Base-by-base conservation (phyloP, 192 early-diverging fungal genomes). In the Linderina pennispora region DNA sequence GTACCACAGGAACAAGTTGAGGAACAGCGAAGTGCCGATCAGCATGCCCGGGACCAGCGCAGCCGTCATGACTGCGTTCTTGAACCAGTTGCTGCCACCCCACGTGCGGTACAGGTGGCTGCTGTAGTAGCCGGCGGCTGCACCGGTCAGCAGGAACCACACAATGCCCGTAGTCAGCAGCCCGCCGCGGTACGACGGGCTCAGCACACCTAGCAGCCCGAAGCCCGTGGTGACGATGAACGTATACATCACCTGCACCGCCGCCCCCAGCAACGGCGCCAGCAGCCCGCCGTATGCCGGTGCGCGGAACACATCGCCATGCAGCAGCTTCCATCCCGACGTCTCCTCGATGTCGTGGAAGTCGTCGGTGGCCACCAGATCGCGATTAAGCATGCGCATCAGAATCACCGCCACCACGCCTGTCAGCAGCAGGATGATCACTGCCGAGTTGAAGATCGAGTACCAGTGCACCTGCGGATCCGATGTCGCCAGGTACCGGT, bases 1-100 rank as follows among this genome's bases (percentile, higher is more conserved):
- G 21, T 77, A 85, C 82, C 93, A 90, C 13, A 93, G 76, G 62
- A 98, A 88, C 53, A 92, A 58, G 66, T 91, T 96, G 37, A 91
- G 73, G 24, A 84, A 37, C 31, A 91, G 69, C 36, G 90, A 74
- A 16, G 83, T 50, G 14, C 45, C 38, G 48, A 89, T 72, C n/a
- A 90, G 25, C 22, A 68, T 50, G 19, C 74, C 69, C 11, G 85
- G 83, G 13, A 82, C 72, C 18, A 81, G 40, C 1, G 65, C 56
- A 0, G 82, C 77, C 0, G 85, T 84, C 60, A 83, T 62, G 8
- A 79, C 44, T 1, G 80, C 77, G 65, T 88, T 88, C 38, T 77
- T 75, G 48, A 79, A 51, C 85, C 85, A 88, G 17, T 82, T 79
- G 16, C 52, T 62, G 4, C 83, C 85, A 16, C 78, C 75, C 68